Base-by-base conservation (phyloP, 2,329 filamentous ascomycete species). In the Claviceps paspali region DNA sequence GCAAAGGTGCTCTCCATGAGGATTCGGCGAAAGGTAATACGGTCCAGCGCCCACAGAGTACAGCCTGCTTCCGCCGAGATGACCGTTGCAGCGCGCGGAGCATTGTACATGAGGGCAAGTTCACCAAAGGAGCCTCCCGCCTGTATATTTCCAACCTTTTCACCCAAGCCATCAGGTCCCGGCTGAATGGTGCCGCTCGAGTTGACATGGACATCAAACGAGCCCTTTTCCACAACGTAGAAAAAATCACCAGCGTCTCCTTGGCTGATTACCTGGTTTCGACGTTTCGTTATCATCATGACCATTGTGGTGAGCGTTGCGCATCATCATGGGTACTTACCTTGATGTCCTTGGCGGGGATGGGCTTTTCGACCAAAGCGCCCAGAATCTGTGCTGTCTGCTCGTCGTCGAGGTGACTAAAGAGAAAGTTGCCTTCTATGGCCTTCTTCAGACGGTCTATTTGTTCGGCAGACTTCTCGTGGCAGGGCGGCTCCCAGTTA, bases 1-100 rank as follows among this genome's bases (percentile, higher is more conserved):
- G 92, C 84, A 64, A 95, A 96, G 3, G 91, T 93, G 28, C 84
- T 92, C 62, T 96, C 88, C 87, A 98, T 95, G 44, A 98, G 70
- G 46, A 98, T 96, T 43, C 91, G 83, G 49, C 91, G 85, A 70
- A 98, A 98, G 8, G 91, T 98, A 44, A 95, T 72, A 37, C 91
- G 84, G 55, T 98, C 91, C 35, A 98, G 69, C 15, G 86, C 86
- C 91, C 91, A 98, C 8, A 98, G 70, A 3, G 81, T 87, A 52
- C 82, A 87, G 24, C 72, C 64, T 3, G 79, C 57, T 50, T 92
- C 83, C 10, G 80, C 77, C 22, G 84, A 93, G 43, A 92, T 73
- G 42, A 98, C 84, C 0, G 91, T 96, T 3, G 91, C 91, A 29
- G 91, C 91, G 52, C 91, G 84, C 19, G 91, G 91, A 17, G 91